Evolutionary conservation across 2,329 filamentous ascomycete species (phyloP).

Genomic region (Diplodia seriata): DNA sequence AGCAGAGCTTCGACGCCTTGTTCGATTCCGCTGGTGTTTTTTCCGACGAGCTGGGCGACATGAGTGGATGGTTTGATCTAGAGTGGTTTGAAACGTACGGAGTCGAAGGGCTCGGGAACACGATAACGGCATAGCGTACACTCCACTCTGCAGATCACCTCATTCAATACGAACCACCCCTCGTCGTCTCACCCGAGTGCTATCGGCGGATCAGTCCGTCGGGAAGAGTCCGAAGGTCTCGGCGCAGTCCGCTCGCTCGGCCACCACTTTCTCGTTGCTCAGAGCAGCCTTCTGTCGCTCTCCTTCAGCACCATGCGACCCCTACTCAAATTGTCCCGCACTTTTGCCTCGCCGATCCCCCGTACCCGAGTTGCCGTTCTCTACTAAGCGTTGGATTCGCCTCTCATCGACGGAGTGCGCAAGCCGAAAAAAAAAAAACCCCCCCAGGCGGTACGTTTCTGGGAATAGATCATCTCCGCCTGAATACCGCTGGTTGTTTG

Average conservation of each 20-base stretch:
- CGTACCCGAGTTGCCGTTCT: slow-evolving; percentile 53
- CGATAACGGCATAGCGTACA: not conserved
- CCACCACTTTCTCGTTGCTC: slow-evolving; percentile 1
- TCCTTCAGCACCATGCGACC: slow-evolving; percentile 1
- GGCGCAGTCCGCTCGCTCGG: not conserved
- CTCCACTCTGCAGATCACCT: too few species aligned
- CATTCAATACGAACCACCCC: too few species aligned
- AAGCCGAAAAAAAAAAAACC: slow-evolving; percentile 58
- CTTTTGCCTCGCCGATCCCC: not conserved
- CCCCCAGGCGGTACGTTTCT: slow-evolving; percentile 50
- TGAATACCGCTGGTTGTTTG: not conserved
- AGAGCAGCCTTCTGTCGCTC: not conserved
- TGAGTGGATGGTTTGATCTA: slow-evolving; percentile 26
- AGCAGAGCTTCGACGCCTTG: not conserved
- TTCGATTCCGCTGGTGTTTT: slow-evolving; percentile 2
- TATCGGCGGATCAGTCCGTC: slow-evolving; percentile 7
- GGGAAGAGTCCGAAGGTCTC: not conserved
- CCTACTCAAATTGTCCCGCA: not conserved
- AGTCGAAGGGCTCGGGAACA: slow-evolving; percentile 3
- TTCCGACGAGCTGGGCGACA: slow-evolving; percentile 12
- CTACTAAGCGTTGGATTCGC: slow-evolving; percentile 57
- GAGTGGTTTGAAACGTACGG: slow-evolving; percentile 26
- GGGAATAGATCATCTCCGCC: not conserved
- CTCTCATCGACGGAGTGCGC: slow-evolving; percentile 55
- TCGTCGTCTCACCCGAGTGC: too few species aligned